Percentiles rank a stretch among this genome's conserved stretches.
Conservation (phyloP, 495 filamentous ascomycete species). For the Glutinoglossum americanum region DNA sequence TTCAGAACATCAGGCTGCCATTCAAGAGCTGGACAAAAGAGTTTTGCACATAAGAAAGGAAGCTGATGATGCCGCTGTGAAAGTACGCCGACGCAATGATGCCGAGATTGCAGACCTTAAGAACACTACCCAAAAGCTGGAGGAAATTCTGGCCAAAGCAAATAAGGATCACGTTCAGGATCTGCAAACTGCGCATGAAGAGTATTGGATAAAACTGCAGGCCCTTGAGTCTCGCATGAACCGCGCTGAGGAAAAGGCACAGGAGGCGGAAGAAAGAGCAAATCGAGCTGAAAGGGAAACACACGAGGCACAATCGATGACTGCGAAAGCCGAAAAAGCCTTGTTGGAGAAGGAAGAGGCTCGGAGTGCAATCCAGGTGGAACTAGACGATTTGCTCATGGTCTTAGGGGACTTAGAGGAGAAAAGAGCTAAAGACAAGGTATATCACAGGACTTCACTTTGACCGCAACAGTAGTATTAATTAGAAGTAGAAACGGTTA, state of each 20-base stretch:
- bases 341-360: constrained; percentile 34
- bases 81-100: constrained; percentile 30
- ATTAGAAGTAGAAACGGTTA: constrained; percentile 37
- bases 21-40: constrained; percentile 18
- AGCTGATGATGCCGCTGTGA: constrained; percentile 25
- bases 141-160: constrained; percentile 36
- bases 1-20: constrained; percentile 22
- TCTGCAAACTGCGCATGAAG: constrained; percentile 33
- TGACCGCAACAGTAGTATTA: constrained; percentile 7
- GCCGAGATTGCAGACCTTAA: constrained; percentile 41
- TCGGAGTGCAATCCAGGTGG: constrained; percentile 38
- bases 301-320: constrained; percentile 9
- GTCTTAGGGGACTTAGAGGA: constrained; percentile 81
- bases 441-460: constrained; percentile 18
- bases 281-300: constrained; percentile 8
- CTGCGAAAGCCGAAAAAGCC: constrained; percentile 16
- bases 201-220: constrained; percentile 26
- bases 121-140: constrained; percentile 33
- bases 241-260: constrained; percentile 19
- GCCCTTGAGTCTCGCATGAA: constrained; percentile 21
- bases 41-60: constrained; percentile 25
- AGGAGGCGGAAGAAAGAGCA: constrained; percentile 18
- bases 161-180: constrained; percentile 33
- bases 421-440: constrained; percentile 62
- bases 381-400: constrained; percentile 69